phyloP scores from a whole-genome alignment of 371 early-diverging fungal species.

The Rhizopus stolonifer region DNA sequence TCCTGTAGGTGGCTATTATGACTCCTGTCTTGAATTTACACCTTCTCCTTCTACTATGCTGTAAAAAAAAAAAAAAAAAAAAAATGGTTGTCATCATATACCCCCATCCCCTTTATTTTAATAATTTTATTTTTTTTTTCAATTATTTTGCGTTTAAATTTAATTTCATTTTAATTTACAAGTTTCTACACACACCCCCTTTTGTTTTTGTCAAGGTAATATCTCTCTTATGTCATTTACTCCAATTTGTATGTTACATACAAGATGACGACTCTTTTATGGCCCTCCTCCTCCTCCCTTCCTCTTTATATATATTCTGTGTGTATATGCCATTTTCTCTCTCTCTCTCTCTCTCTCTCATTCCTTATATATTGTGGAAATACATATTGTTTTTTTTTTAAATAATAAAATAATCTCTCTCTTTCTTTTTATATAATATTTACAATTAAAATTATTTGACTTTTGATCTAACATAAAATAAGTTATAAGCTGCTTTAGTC shows the following conservation, averaged over 20 bases:
- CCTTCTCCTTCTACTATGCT: slow-evolving; percentile 8
- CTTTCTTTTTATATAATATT: slow-evolving; percentile 1
- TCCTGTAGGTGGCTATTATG: slow-evolving; percentile 21
- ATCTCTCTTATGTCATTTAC: background rate
- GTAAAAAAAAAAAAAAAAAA: too few species aligned
- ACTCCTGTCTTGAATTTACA: slow-evolving; percentile 20
- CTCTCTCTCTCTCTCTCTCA: too few species aligned
- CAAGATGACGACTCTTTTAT: background rate
- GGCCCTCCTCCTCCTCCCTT: too few species aligned
- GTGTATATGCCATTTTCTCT: too few species aligned
- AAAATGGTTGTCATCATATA: too few species aligned
- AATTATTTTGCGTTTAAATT: slow-evolving; percentile 2
- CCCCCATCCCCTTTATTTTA: too few species aligned
- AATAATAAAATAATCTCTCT: too few species aligned
- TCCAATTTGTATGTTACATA: background rate
- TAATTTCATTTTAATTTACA: background rate
- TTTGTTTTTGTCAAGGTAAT: background rate
- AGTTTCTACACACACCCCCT: background rate
- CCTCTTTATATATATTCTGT: background rate
- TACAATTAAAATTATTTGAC: slow-evolving; percentile 18
- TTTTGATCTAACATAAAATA: slow-evolving; percentile 35
- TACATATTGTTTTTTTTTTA: too few species aligned
- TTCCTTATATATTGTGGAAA: too few species aligned
- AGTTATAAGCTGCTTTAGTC: slow-evolving; percentile 34
- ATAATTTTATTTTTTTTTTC: too few species aligned